phyloP scores from a whole-genome alignment of 805 yeast species.

The Candida ipomoeae region DNA sequence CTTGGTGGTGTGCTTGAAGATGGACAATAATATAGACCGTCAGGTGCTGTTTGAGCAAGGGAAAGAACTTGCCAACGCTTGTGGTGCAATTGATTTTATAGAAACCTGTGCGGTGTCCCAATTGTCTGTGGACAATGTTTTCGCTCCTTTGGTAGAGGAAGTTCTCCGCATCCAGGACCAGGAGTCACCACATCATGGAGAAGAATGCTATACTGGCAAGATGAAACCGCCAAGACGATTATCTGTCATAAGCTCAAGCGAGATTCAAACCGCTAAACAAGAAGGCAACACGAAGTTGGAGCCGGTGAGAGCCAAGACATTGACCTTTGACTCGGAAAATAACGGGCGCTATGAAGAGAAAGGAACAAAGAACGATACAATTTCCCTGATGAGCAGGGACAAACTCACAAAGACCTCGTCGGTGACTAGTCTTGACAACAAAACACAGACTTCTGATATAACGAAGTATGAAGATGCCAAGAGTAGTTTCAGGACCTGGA shows the following conservation, averaged over 20 bases:
- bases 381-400: neutral
- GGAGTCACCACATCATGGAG: neutral
- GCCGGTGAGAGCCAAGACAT: neutral
- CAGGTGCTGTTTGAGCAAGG: constrained; percentile 31
- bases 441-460: neutral
- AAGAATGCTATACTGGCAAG: neutral
- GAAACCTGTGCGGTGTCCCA: constrained; percentile 27
- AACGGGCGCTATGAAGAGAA: neutral
- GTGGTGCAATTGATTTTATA: constrained; percentile 25
- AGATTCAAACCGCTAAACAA: neutral
- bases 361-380: neutral
- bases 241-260: neutral
- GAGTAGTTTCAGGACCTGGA: neutral
- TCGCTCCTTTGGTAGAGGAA: constrained; percentile 23
- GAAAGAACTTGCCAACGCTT: constrained; percentile 20
- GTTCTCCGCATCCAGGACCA: constrained; percentile 6
- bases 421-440: neutral
- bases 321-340: neutral
- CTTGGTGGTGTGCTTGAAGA: constrained; percentile 29
- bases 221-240: neutral
- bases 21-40: constrained; percentile 23
- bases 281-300: neutral
- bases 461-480: neutral
- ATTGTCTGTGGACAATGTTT: constrained; percentile 23
- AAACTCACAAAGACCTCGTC: neutral